Evolutionary conservation across 2,329 filamentous ascomycete species (phyloP).

Genomic region (Hirsutella thompsonii): DNA sequence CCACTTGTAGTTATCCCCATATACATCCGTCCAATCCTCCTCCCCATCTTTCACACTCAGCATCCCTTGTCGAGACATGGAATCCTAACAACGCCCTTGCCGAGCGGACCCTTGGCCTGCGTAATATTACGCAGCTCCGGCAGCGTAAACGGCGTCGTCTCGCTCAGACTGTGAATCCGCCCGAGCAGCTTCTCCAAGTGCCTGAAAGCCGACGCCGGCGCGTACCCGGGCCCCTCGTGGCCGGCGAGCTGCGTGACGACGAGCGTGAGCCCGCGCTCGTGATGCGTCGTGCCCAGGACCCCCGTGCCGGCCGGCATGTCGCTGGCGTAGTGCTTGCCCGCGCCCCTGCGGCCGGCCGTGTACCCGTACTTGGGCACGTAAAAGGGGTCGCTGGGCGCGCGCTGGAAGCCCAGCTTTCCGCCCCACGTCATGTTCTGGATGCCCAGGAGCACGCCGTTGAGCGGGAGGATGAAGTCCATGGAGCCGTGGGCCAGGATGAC

Average conservation of each 20-base stretch:
- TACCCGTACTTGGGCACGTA: constrained; percentile 41
- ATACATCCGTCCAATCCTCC: background rate
- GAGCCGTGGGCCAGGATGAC: constrained; percentile 63
- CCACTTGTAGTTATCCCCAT: no score
- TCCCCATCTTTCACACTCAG: background rate
- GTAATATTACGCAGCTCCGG: constrained; percentile 7
- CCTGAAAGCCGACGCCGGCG: constrained; percentile 54
- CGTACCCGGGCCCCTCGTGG: constrained; percentile 58
- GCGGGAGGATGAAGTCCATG: constrained; percentile 54
- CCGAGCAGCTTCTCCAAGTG: constrained; percentile 68
- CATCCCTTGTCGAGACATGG: constrained; percentile 19
- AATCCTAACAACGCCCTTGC: constrained; percentile 11
- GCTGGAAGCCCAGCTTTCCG: constrained; percentile 56
- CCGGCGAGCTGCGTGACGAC: constrained; percentile 51
- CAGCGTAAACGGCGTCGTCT: constrained; percentile 22
- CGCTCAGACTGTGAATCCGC: constrained; percentile 43
- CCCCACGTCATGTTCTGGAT: constrained; percentile 78
- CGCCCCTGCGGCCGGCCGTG: constrained; percentile 27
- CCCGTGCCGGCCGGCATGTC: constrained; percentile 46
- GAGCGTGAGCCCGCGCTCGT: constrained; percentile 65
- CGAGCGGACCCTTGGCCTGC: constrained; percentile 9
- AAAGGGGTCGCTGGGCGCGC: constrained; percentile 45
- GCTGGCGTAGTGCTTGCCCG: constrained; percentile 26
- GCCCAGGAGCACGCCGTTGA: constrained; percentile 56
- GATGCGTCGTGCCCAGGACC: constrained; percentile 55